Evolutionary conservation across 306 rosid species (phyloP).

Genomic region (Dalbergia oliveri): DNA sequence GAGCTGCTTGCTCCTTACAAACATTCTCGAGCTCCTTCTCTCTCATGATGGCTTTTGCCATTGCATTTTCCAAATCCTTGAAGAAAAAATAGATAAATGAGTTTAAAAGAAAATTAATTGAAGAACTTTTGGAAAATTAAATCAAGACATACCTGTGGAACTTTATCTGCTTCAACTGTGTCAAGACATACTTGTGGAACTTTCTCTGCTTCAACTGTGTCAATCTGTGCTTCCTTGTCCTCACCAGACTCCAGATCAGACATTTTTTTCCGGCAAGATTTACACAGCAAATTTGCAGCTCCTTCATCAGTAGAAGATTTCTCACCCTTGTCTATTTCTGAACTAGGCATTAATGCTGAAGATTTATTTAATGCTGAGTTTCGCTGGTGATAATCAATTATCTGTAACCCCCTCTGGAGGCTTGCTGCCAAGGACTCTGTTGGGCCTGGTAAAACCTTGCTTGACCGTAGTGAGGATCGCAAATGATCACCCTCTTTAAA

Average conservation of each 20-base stretch:
- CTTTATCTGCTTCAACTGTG: constrained; percentile 54
- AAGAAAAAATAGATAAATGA: constrained; percentile 9
- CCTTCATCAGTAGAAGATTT: constrained; percentile 53
- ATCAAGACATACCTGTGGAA: constrained; percentile 51
- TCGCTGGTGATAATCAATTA: constrained; percentile 87
- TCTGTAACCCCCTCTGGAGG: constrained; percentile 91
- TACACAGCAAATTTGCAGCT: constrained; percentile 63
- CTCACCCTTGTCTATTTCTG: constrained; percentile 58
- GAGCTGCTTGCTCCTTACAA: constrained; percentile 75
- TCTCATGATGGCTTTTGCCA: constrained; percentile 49
- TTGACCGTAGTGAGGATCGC: constrained; percentile 67
- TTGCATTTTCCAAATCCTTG: constrained; percentile 46
- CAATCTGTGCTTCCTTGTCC: constrained; percentile 54
- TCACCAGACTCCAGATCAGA: constrained; percentile 53
- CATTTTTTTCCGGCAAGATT: constrained; percentile 68
- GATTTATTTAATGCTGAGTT: constrained; percentile 76
- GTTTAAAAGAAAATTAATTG: background rate
- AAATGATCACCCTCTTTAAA: constrained; percentile 57
- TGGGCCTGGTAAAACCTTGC: constrained; percentile 74
- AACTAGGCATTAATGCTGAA: constrained; percentile 61
- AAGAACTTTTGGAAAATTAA: constrained; percentile 19
- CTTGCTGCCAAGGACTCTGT: constrained; percentile 93
- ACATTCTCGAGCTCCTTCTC: constrained; percentile 72
- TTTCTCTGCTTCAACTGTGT: constrained; percentile 53
- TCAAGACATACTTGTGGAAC: constrained; percentile 51